Evolutionary conservation across 2,329 filamentous ascomycete species (phyloP).

Genomic region (Penicillium sp.): DNA sequence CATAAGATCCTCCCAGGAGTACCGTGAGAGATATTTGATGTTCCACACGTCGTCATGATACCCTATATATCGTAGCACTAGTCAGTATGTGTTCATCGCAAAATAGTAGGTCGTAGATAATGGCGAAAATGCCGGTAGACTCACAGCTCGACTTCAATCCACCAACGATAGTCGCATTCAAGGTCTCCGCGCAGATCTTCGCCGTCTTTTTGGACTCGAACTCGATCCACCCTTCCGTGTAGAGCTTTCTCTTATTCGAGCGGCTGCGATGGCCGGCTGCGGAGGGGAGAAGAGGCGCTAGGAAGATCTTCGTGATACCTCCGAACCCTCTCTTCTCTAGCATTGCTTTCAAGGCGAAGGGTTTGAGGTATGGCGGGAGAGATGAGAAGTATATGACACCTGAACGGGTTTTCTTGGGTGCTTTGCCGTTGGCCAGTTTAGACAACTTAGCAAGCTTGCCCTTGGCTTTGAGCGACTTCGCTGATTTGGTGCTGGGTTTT

Average conservation of each 20-base stretch:
- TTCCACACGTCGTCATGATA: conserved; percentile 49
- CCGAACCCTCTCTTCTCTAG: conserved; percentile 42
- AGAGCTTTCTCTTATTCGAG: conserved; percentile 45
- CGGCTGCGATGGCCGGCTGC: conserved; percentile 21
- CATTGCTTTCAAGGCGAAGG: conserved; percentile 45
- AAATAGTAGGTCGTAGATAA: not conserved
- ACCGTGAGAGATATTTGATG: conserved; percentile 46
- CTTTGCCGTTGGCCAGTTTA: conserved; percentile 7
- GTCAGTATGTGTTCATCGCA: not conserved
- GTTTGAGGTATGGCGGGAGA: conserved; percentile 48
- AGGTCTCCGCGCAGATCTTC: conserved; percentile 45
- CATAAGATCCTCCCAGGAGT: conserved; percentile 47
- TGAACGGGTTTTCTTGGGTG: conserved; percentile 33
- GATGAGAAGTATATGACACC: conserved; percentile 48
- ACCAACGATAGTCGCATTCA: conserved; percentile 46
- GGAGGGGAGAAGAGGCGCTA: conserved; percentile 38
- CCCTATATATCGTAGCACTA: not conserved
- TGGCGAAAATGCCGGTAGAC: not conserved
- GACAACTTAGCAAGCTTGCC: conserved; percentile 18
- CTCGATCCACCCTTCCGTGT: conserved; percentile 49
- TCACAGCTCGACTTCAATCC: conserved; percentile 44
- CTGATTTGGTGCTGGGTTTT: conserved; percentile 8
- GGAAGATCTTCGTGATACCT: conserved; percentile 45
- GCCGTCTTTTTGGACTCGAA: conserved; percentile 44
- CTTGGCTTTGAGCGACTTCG: conserved; percentile 6